Base-by-base conservation (phyloP, 2,329 filamentous ascomycete species). In the Purpureocillium takamizusanense region DNA sequence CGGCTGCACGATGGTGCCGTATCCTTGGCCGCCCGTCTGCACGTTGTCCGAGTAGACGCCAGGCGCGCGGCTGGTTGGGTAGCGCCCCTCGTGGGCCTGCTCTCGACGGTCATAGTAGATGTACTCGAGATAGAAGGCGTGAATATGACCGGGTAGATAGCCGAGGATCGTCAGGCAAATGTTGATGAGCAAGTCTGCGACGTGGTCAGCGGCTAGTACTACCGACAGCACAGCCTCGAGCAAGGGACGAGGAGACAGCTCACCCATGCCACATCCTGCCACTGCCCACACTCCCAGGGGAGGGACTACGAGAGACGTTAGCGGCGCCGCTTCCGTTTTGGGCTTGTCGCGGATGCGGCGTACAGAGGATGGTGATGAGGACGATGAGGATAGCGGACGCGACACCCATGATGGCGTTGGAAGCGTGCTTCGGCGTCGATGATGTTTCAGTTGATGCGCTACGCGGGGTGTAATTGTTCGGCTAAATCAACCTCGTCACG, bases 71-170 rank as follows among this genome's bases (percentile, higher is more conserved):
- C 61, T 53, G 4, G 67, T 63, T 15, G 70, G 63, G 42, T 70
- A 69, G 10, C 69, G 65, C 5, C 83, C 83, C 27, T 73, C 65
- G 33, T 69, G 62, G 2, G 72, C 70, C 55, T 80, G 74, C 49
- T 86, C 79, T 38, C 71, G 73, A 30, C 82, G 81, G 51, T 86
- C 76, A 59, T 82, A 90, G 65, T 89, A 94, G 45, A 94, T 69
- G 57, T 88, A 94, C 61, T 88, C 78, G 44, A 87, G 49, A 57
- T 89, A 92, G 59, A 89, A 88, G 32, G 84, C 84, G 56, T 88
- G 81, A 31, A 90, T 74, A 48, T 87, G 81, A 7, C 85, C 86
- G 0, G 86, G 86, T 36, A 92, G 61, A 57, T 81, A 85, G n/a
- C 79, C 79, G 16, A 83, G 68, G 21, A 83, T 50, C 0, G 80